Percentiles rank a stretch among this genome's conserved stretches.
Evolutionary conservation across 2,329 filamentous ascomycete species (phyloP).

Genomic region (Microdochium paspali): DNA sequence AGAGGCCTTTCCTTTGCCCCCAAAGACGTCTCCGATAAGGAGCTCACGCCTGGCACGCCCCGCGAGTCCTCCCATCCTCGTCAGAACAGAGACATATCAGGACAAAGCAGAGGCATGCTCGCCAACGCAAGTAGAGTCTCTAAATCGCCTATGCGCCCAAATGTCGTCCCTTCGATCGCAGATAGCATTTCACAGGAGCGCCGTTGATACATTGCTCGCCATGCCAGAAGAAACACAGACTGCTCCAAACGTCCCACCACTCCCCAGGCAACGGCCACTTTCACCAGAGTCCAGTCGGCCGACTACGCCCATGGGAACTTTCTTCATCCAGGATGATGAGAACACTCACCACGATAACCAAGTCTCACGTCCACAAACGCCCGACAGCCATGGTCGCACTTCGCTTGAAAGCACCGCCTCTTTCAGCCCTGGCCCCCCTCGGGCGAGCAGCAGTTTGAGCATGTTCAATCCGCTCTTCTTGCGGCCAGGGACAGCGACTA

Average conservation of each 20-base stretch:
- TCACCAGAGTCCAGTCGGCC: neutral
- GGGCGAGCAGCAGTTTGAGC: neutral
- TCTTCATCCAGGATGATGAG: neutral
- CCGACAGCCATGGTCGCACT: neutral
- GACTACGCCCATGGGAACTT: neutral
- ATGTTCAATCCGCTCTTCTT: neutral
- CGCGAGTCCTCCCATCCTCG: neutral
- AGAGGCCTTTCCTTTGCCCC: neutral
- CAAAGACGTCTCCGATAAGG: neutral
- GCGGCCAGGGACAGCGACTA: neutral
- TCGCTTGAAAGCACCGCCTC: neutral
- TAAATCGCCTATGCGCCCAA: conserved; percentile 39
- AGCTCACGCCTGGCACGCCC: neutral
- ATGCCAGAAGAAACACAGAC: conserved; percentile 8
- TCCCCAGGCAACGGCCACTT: neutral
- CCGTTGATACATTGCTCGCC: conserved; percentile 31
- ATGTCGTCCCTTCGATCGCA: conserved; percentile 38
- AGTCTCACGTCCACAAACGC: neutral
- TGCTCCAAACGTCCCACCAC: neutral
- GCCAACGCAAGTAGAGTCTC: conserved; percentile 24
- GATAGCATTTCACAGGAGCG: conserved; percentile 35
- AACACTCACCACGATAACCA: neutral
- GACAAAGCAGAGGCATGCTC: neutral
- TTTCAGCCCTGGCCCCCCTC: neutral
- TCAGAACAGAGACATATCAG: neutral